These are phyloP conservation scores for Haplosporangium gracile DNA, from an alignment of 192 early-diverging fungal species.

Conservation along the genomic window DNA sequence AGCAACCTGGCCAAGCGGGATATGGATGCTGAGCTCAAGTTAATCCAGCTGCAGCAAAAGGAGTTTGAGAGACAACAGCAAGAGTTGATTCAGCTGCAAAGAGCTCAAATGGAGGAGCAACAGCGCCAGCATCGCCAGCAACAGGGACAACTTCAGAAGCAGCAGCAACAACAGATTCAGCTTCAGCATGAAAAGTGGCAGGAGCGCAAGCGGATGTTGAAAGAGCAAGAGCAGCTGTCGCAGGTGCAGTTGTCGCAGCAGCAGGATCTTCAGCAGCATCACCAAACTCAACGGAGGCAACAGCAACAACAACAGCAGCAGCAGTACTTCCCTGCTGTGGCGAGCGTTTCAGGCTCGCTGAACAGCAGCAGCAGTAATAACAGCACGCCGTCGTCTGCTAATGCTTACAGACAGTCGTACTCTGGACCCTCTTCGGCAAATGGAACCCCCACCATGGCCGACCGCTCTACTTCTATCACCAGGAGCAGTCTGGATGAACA, in stretches of 20 bases:
- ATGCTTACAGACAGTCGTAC: not conserved
- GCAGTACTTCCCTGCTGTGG: not conserved
- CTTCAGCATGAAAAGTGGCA: slow-evolving; percentile 53
- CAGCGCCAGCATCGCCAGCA: slow-evolving; percentile 40
- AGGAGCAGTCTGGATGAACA: slow-evolving; percentile 23
- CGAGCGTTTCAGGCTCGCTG: not conserved
- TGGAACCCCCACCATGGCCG: not conserved
- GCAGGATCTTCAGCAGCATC: slow-evolving; percentile 34
- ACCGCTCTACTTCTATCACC: not conserved
- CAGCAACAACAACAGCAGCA: slow-evolving; percentile 41
- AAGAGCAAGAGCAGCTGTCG: slow-evolving; percentile 34
- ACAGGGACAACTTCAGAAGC: slow-evolving; percentile 38
- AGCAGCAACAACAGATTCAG: slow-evolving; percentile 50
- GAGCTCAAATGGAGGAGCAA: slow-evolving; percentile 40
- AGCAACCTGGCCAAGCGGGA: slow-evolving; percentile 28
- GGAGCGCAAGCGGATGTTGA: slow-evolving; percentile 47
- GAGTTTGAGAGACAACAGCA: slow-evolving; percentile 52
- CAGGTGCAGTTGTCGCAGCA: slow-evolving; percentile 27
- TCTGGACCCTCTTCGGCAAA: not conserved
- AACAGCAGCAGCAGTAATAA: not conserved
- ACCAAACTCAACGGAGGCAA: slow-evolving; percentile 26
- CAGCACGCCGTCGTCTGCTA: not conserved
- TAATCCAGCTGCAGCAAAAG: slow-evolving; percentile 48
- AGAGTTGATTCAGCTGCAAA: slow-evolving; percentile 21
- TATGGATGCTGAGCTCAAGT: slow-evolving; percentile 43